Conservation (phyloP, 2,329 filamentous ascomycete genomes). For the Fusarium sacchari region DNA sequence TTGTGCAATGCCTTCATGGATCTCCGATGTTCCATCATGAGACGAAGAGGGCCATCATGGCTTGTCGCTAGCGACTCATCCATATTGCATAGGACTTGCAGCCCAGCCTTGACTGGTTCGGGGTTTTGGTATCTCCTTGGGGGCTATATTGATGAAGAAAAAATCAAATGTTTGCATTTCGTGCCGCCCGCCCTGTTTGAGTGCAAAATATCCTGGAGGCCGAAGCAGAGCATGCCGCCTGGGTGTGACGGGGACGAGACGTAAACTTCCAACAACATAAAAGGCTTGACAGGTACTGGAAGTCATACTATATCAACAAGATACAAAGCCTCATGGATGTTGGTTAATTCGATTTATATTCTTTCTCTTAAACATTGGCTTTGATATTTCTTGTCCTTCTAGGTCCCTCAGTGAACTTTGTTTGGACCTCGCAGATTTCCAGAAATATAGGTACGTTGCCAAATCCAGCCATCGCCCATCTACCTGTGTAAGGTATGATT, state of each 20-base stretch:
- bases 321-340: too few relatives aligned
- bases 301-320: not conserved
- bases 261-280: not conserved
- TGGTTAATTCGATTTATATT: not conserved
- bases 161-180: constrained; percentile 29
- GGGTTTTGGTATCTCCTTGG: too few relatives aligned
- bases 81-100: not conserved
- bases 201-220: not conserved
- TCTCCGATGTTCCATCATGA: constrained; percentile 30
- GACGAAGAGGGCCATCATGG: constrained; percentile 28
- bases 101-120: not conserved
- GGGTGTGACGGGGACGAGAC: not conserved
- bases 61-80: not conserved
- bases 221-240: not conserved
- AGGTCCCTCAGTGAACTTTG: not conserved
- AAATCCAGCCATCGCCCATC: not conserved
- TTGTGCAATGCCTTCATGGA: constrained; percentile 16
- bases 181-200: not conserved
- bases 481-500: constrained; percentile 12
- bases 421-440: not conserved
- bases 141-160: not conserved
- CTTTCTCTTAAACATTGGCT: not conserved
- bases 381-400: not conserved
- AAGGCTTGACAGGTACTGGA: not conserved
- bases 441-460: not conserved